These are phyloP conservation scores for Tilletia horrida DNA, from an alignment of 1,284 basidiomycete species.

Conservation along the genomic window DNA sequence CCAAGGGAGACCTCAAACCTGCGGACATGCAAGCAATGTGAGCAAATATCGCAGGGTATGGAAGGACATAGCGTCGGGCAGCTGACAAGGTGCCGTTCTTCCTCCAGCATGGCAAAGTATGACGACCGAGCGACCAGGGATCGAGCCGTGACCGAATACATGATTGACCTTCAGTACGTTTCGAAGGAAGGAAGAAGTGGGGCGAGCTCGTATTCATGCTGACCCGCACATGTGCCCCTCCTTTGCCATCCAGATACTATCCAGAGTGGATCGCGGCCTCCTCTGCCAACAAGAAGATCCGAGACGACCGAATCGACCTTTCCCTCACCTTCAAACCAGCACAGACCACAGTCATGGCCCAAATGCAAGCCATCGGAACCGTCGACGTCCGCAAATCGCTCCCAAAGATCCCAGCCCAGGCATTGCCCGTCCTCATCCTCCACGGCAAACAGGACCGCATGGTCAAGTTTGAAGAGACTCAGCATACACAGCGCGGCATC, in stretches of 20 bases:
- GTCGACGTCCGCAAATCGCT: slow-evolving; percentile 30
- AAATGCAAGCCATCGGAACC: slow-evolving; percentile 39
- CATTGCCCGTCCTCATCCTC: slow-evolving; percentile 34
- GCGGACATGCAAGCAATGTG: slow-evolving; percentile 23
- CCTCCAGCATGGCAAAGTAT: slow-evolving; percentile 25
- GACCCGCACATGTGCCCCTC: too few species aligned
- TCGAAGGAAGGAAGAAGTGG: too few species aligned
- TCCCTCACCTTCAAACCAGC: slow-evolving; percentile 30
- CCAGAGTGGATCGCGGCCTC: slow-evolving; percentile 28
- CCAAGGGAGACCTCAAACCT: slow-evolving; percentile 34
- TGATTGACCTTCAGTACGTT: slow-evolving; percentile 35
- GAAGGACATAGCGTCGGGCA: not conserved
- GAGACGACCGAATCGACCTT: slow-evolving; percentile 25
- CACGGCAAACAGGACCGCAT: slow-evolving; percentile 47
- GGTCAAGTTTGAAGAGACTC: slow-evolving; percentile 42
- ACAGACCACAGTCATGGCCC: slow-evolving; percentile 32
- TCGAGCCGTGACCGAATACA: slow-evolving; percentile 27
- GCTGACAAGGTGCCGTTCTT: not conserved
- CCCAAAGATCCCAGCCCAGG: slow-evolving; percentile 23
- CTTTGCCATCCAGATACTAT: slow-evolving; percentile 31
- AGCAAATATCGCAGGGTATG: slow-evolving; percentile 13
- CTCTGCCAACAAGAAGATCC: slow-evolving; percentile 15
- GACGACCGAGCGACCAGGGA: slow-evolving; percentile 28
- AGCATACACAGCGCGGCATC: slow-evolving; percentile 31
- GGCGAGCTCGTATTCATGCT: too few species aligned